Base-by-base conservation (phyloP, 257 asterid genomes). In the Solanum gandarillasii region DNA sequence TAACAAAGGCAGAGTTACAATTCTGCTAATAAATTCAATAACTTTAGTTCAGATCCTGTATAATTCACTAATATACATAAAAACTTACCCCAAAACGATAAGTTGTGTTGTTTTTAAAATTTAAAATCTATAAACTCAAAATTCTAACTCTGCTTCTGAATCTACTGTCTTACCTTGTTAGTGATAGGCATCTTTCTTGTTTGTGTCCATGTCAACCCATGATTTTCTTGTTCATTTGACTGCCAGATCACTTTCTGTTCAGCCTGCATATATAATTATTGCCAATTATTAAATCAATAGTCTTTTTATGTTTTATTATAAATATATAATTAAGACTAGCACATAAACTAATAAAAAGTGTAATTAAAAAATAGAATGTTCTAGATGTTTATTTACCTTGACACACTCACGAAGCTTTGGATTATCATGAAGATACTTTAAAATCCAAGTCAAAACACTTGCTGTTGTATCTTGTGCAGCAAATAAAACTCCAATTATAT, bases 381-480 rank as follows among this genome's bases (percentile, higher is more conserved):
- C 85, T 58, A 23, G 38, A 35, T 73, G 76, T 71, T 4, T 41
- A 3, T 41, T 35, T 89, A 94, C 99, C 97, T 92, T 94, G n/a
- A 96, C 95, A 43, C 90, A 87, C 67, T 94, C 89, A 1, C 93
- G 90, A 83, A 93, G 90, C 43, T 94, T 92, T 2, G 94, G 94
- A 74, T 92, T 90, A 76, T 95, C 95, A n/a, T 88, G 89, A 14
- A 96, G 98, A 90, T 95, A 95, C 89, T 95, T 96, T 88, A 96
- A 58, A 36, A 93, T 90, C 99, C 99, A 96, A 21, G 98, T 96
- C 92, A 95, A 88, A 76, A 92, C 94, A 92, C 95, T 96, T 0
- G 98, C 98, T 1, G 98, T 96, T 1, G 99, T 96, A 79, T 96
- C 98, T 85, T 95, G 97, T 2, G 99, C 99, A 1, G 99, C 99